Base-by-base conservation (phyloP, 208 protist genomes). In the Trypanosoma scelopori region DNA sequence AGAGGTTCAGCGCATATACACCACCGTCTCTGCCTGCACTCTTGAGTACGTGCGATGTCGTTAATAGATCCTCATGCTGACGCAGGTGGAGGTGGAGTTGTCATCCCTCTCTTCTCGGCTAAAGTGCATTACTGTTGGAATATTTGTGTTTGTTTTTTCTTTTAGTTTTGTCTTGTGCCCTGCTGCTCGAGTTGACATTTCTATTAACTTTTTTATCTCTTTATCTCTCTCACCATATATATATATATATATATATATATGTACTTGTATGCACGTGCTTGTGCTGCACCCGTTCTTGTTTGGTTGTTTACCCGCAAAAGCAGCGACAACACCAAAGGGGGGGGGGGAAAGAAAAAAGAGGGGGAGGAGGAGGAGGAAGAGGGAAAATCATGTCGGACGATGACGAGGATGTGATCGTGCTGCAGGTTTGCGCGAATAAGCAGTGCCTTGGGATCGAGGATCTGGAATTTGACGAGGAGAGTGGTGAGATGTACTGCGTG, bases 1-100 rank as follows among this genome's bases (percentile, higher is more conserved):
- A 27, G 91, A 96, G 65, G 87, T 96, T 42, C 70, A 87, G 63
- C 87, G 88, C 32, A 85, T 93, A 18, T 94, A 85, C 61, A 50
- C 35, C 0, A 63, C 71, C 1, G 74, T 92, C 5, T 84, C 82
- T 6, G 59, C 45, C 6, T 84, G 76, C 57, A 74, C 65, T 46
- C 50, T 93, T 4, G 50, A 81, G 22, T 85, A 92, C 65, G 52
- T 86, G 16, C 20, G 18, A 71, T 23, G 16, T 35, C 20, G 59
- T 16, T 12, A 32, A n/a, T 67, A 56, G 32, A 15, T 46, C 22
- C 3, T 7, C 5, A 18, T 23, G 6, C 5, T 23, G 1, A 47
- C n/a, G n/a, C n/a, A n/a, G n/a, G n/a, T n/a, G 22, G 22, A 46
- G 7, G 22, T 23, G 1, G 20, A 15, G n/a, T 30, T 20, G 4